Percentiles rank a stretch among this genome's conserved stretches.
Evolutionary conservation across 2,329 filamentous ascomycete species (phyloP).

Genomic region (Penicillium corylophilum): DNA sequence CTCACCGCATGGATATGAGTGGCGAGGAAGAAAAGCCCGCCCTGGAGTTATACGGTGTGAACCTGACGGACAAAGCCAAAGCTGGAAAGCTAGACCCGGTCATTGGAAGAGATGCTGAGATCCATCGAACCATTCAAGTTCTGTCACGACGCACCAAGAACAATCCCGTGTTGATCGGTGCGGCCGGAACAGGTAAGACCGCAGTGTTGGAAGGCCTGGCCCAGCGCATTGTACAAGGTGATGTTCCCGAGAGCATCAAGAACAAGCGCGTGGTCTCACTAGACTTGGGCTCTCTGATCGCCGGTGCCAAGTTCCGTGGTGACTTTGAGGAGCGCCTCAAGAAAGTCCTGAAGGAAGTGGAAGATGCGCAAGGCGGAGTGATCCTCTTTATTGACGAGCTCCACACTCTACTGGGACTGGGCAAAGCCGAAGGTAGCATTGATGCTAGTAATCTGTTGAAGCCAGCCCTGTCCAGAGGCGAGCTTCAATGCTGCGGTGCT

Average conservation of each 20-base stretch:
- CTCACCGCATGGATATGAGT: constrained; percentile 88
- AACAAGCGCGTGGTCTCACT: constrained; percentile 85
- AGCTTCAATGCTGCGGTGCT: constrained; percentile 91
- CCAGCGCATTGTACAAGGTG: constrained; percentile 82
- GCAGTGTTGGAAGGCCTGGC: constrained; percentile 89
- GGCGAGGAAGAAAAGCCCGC: constrained; percentile 77
- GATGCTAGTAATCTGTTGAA: constrained; percentile 95
- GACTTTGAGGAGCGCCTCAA: constrained; percentile 96
- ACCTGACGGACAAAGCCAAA: constrained; percentile 80
- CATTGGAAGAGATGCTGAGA: constrained; percentile 87
- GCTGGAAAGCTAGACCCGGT: constrained; percentile 93
- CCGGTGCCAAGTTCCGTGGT: constrained; percentile 90
- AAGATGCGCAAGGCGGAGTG: constrained; percentile 82
- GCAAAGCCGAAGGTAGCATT: constrained; percentile 93
- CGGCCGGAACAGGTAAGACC: constrained; percentile 89
- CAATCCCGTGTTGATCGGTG: constrained; percentile 90
- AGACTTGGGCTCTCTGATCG: constrained; percentile 89
- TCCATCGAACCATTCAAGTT: constrained; percentile 91
- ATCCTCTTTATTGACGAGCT: constrained; percentile 96
- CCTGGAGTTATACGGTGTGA: constrained; percentile 85
- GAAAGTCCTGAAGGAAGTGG: constrained; percentile 84
- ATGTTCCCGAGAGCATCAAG: constrained; percentile 94
- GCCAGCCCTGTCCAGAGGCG: constrained; percentile 86
- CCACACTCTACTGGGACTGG: constrained; percentile 85
- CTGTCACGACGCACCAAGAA: constrained; percentile 92